Percentiles rank a stretch among this genome's conserved stretches.
Conservation (phyloP, 345 rosid genomes). For the Chamaenerion angustifolium region DNA sequence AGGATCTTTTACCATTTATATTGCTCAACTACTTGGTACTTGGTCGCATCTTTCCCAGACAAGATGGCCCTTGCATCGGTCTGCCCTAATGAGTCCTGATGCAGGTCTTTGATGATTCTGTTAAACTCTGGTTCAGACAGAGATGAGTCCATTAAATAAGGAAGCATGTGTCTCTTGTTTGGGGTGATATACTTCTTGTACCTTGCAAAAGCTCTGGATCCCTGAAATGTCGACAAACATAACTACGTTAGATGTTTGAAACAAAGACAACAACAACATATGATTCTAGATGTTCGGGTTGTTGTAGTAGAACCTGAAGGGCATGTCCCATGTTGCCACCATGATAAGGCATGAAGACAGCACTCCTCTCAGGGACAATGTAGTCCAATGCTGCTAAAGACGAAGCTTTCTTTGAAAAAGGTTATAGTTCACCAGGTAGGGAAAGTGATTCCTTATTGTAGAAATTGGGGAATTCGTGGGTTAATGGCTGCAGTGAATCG, state of each 20-base stretch:
- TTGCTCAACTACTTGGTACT: no score
- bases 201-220: slow-evolving; percentile 54
- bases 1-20: no score
- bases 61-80: slow-evolving; percentile 65
- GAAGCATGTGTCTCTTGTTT: slow-evolving; percentile 90
- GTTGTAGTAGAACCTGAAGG: no score
- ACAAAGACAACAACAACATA: neutral
- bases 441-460: slow-evolving; percentile 80
- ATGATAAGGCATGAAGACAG: slow-evolving; percentile 95
- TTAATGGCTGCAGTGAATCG: slow-evolving; percentile 59
- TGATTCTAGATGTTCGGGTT: no score
- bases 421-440: slow-evolving; percentile 64
- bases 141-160: slow-evolving; percentile 53
- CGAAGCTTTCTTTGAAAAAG: slow-evolving; percentile 67
- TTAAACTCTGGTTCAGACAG: slow-evolving; percentile 58
- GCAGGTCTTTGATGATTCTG: slow-evolving; percentile 53
- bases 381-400: slow-evolving; percentile 82
- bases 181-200: slow-evolving; percentile 87
- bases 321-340: slow-evolving; percentile 97
- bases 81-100: slow-evolving; percentile 66
- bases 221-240: neutral
- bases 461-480: slow-evolving; percentile 49
- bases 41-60: slow-evolving; percentile 72
- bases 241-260: neutral
- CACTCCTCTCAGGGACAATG: slow-evolving; percentile 65